Evolutionary conservation across 441 rosid species (phyloP).

Genomic region (Populus trichocarpa): DNA sequence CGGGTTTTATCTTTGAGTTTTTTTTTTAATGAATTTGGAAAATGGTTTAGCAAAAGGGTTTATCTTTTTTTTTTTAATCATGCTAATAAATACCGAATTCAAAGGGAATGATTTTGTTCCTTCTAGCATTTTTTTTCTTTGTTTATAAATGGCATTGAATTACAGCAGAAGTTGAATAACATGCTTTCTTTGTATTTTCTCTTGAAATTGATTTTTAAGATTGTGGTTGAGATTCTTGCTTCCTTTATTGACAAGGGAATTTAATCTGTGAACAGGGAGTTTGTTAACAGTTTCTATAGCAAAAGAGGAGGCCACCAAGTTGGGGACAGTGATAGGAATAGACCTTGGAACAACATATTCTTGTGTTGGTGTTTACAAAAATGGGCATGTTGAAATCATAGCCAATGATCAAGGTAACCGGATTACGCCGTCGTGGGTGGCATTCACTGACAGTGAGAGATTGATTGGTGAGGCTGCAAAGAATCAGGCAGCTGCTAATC

Average conservation of each 20-base stretch:
- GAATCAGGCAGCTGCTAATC: conserved; percentile 79
- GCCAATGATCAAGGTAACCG: conserved; percentile 97
- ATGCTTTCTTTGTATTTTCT: not conserved
- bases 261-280: conserved; percentile 20
- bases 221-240: not conserved
- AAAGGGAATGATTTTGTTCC: not conserved
- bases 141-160: not conserved
- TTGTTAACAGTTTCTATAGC: conserved; percentile 31
- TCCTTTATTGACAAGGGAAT: not conserved
- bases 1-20: not conserved
- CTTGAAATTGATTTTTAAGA: not conserved
- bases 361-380: conserved; percentile 91
- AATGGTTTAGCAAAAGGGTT: not conserved
- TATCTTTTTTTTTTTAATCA: not conserved
- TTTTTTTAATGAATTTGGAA: not conserved
- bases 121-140: too few species aligned
- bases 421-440: conserved; percentile 91
- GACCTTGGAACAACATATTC: conserved; percentile 79
- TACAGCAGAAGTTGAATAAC: not conserved
- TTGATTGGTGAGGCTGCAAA: conserved; percentile 91
- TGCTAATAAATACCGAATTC: not conserved
- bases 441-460: conserved; percentile 74
- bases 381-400: conserved; percentile 57
- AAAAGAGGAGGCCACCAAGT: conserved; percentile 37
- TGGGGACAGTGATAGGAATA: conserved; percentile 77